These are phyloP conservation scores for Barnettozyma sucrosica DNA, from an alignment of 805 yeast species.

Conservation along the genomic window DNA sequence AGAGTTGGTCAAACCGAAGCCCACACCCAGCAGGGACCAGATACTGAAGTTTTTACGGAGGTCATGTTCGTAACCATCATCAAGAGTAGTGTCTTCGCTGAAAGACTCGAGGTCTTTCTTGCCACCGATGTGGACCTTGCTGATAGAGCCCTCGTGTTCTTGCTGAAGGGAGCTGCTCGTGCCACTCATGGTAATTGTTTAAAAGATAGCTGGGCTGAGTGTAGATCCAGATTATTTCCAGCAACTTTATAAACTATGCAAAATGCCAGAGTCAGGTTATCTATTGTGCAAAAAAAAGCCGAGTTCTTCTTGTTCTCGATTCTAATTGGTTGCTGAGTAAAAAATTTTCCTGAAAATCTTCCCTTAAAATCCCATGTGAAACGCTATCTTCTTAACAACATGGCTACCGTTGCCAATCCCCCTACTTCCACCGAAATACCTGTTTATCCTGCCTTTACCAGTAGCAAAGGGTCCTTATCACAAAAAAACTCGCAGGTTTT, in stretches of 20 bases:
- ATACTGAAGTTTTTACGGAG: conserved; percentile 30
- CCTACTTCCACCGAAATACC: not conserved
- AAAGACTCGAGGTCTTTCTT: not conserved
- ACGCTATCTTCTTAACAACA: not conserved
- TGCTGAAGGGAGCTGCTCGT: not conserved
- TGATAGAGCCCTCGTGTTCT: not conserved
- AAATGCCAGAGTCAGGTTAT: not conserved
- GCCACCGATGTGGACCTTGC: not conserved
- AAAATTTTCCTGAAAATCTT: not conserved
- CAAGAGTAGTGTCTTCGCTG: not conserved
- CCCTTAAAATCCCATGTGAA: not conserved
- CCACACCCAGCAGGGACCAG: conserved; percentile 46
- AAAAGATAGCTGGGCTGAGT: not conserved
- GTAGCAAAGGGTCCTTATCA: not conserved
- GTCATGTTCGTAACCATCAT: conserved; percentile 17
- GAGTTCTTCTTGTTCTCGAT: not conserved
- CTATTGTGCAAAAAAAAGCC: not conserved
- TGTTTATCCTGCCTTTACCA: not conserved
- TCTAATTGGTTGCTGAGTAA: not conserved
- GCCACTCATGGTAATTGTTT: not conserved
- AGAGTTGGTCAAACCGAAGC: conserved; percentile 53
- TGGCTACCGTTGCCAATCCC: not conserved
- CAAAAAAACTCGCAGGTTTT: not conserved
- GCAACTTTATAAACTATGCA: no score
- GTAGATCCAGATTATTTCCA: not conserved